Percentiles rank a stretch among this genome's conserved stretches.
Conservation (phyloP, 768 basidiomycete genomes). For the Royoungia palumana region DNA sequence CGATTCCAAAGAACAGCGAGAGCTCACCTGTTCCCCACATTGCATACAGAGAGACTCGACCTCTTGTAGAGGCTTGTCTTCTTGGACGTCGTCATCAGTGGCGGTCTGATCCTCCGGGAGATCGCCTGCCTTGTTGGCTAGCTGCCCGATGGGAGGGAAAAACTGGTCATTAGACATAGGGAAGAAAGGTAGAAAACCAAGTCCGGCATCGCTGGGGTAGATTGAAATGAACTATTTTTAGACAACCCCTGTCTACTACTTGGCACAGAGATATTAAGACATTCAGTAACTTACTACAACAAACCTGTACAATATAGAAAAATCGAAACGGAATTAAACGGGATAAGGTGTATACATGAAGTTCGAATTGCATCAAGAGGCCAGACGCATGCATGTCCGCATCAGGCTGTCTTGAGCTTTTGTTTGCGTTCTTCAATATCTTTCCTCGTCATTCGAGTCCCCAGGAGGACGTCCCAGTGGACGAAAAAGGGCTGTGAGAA, state of each 20-base stretch:
- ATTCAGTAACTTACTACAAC: conserved; percentile 21
- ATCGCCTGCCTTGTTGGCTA: conserved; percentile 48
- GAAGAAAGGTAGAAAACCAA: background rate
- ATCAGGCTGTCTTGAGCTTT: conserved; percentile 29
- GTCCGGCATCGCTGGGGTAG: no score
- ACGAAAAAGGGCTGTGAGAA: conserved; percentile 96
- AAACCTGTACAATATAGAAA: conserved; percentile 6
- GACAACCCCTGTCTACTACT: conserved; percentile 1
- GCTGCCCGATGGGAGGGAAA: conserved; percentile 57
- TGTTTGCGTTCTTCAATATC: conserved; percentile 55
- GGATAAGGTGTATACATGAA: background rate
- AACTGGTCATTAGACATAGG: conserved; percentile 33
- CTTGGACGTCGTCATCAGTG: conserved; percentile 36
- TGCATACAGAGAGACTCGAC: conserved; percentile 93
- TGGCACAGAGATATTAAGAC: conserved; percentile 9
- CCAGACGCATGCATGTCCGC: background rate
- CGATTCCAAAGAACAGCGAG: background rate
- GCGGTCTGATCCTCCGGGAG: conserved; percentile 26
- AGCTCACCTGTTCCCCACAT: conserved; percentile 81
- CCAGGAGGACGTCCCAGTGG: conserved; percentile 86
- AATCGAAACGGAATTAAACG: background rate
- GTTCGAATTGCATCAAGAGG: background rate
- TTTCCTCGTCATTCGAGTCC: conserved; percentile 76
- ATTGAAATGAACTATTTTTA: no score
- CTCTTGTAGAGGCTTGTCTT: conserved; percentile 62